Evolutionary conservation across 306 rosid species (phyloP), one percentile per base, ranked within the genome.

Genomic region (Spatholobus suberectus): DNA sequence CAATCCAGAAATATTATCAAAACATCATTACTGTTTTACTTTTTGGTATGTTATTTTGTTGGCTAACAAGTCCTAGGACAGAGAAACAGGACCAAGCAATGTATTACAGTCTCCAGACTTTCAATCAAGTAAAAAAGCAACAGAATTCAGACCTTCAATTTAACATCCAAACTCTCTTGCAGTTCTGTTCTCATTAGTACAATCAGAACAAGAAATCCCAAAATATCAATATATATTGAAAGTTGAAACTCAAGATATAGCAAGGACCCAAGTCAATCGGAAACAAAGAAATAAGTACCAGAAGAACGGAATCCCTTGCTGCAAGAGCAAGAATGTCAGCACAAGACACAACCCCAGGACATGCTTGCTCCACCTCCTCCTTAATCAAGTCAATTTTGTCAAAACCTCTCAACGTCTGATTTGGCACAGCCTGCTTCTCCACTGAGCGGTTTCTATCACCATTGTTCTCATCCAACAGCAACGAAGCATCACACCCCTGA

Each of bases 371-470:
- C 61, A 87, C 81, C 81, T 87, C 90, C 79, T 80, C 83, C 82
- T 89, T 89, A 29, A 89, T 87, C 85, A 58, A 21, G 71, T 87
- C 92, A 75, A 89, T 83, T 74, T 73, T 46, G 73, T 89, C 90
- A 71, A 89, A 89, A 29, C 89, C 92, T 79, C 49, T 85, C 83
- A 89, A 70, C 20, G 82, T 83, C 75, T 83, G 88, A 77, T 94
- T 94, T 2, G 98, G 98, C n/a, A 86, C 46, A n/a, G 98, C 97
- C 70, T 88, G 88, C 89, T 82, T 94, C 88, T 94, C 97, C 70
- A 66, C 66, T 0, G 97, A 77, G 44, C 43, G 67, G 84, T 80
- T 90, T 40, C 15, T 27, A 32, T 84, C 75, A 40, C 87, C 88
- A 54, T 81, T 21, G 70, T 87, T 89, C 59, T 85, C 91, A 82